Evolutionary conservation across 148 eudicot genomes (phyloP).

Genomic region (Persicaria maculosa): DNA sequence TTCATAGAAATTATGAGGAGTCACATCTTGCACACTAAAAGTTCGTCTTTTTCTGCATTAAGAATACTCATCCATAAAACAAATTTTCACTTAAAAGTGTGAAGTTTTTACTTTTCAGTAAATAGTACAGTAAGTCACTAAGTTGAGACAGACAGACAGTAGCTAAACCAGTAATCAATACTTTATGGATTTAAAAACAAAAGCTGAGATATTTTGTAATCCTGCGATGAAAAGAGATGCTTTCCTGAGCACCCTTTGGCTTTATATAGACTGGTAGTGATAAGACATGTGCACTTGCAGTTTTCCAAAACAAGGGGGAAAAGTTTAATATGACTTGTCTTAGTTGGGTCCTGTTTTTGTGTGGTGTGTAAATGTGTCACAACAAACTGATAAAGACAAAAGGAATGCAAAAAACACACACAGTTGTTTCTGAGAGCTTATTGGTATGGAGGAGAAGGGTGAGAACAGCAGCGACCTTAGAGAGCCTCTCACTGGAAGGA

Average conservation of each 20-base stretch:
- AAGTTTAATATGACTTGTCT: background rate
- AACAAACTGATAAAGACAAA: background rate
- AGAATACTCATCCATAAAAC: background rate
- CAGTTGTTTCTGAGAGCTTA: background rate
- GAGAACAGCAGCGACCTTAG: constrained; percentile 15
- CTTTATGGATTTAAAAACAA: background rate
- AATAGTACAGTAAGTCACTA: background rate
- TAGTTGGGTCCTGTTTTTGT: background rate
- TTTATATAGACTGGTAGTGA: background rate
- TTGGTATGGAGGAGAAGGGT: constrained; percentile 20
- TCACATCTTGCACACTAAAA: background rate
- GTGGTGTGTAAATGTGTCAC: background rate
- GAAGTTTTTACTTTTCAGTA: background rate
- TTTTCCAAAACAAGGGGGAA: background rate
- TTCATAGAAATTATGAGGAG: background rate
- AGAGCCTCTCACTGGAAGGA: constrained; percentile 10
- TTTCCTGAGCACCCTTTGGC: background rate
- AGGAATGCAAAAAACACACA: background rate
- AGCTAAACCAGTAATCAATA: background rate
- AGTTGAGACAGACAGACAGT: background rate
- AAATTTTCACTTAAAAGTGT: background rate
- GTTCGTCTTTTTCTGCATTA: background rate
- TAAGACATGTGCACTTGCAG: background rate
- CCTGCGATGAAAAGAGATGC: background rate
- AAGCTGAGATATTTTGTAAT: background rate